Conservation (phyloP, 805 yeast species). For the Candida coleopterorum region DNA sequence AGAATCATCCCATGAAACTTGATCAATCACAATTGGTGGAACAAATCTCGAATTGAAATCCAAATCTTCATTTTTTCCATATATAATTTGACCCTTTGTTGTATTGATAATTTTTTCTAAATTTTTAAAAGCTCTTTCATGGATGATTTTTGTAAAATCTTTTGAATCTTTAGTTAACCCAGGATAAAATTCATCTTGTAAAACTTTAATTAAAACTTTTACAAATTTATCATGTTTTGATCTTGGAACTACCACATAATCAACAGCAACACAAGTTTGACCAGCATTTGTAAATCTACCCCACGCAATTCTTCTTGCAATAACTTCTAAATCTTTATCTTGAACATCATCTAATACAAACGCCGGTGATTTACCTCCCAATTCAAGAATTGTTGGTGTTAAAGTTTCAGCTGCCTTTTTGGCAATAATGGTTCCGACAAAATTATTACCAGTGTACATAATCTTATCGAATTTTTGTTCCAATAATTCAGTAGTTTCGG, state of each 20-base stretch:
- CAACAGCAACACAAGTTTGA: constrained; percentile 88
- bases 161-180: constrained; percentile 9
- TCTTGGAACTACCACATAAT: constrained; percentile 67
- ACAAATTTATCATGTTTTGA: constrained; percentile 50
- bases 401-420: constrained; percentile 74
- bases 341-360: constrained; percentile 52
- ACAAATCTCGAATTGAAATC: constrained; percentile 42
- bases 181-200: constrained; percentile 43
- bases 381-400: constrained; percentile 75
- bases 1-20: constrained; percentile 61
- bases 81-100: constrained; percentile 49
- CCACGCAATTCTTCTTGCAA: constrained; percentile 66
- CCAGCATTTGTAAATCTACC: constrained; percentile 79
- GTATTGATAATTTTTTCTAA: constrained; percentile 38
- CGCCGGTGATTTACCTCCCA: constrained; percentile 91
- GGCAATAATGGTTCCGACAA: constrained; percentile 74
- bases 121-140: constrained; percentile 48
- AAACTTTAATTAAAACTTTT: constrained; percentile 31
- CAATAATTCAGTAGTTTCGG: constrained; percentile 57
- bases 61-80: constrained; percentile 41
- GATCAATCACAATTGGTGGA: constrained; percentile 66
- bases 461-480: constrained; percentile 72
- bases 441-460: constrained; percentile 78
- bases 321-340: constrained; percentile 34
- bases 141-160: constrained; percentile 56